phyloP scores from a whole-genome alignment of 345 rosid genomes.

The Cochlearia excelsa region DNA sequence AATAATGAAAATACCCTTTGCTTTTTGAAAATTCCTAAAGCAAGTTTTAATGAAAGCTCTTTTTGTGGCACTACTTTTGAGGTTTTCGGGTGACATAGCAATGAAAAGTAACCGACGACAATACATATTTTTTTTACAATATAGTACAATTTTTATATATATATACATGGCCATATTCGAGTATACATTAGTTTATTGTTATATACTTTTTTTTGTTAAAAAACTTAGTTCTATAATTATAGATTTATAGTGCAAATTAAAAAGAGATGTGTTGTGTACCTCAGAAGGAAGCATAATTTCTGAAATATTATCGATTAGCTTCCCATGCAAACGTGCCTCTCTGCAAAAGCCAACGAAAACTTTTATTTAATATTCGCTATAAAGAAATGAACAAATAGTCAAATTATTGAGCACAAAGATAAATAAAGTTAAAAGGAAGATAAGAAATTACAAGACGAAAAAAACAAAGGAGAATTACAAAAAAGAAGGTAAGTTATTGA shows the following conservation, averaged over 20 bases:
- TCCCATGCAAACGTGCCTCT: conserved; percentile 93
- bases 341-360: conserved; percentile 54
- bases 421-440: conserved; percentile 37
- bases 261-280: conserved; percentile 49
- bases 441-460: conserved; percentile 25
- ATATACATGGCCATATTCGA: neutral
- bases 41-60: conserved; percentile 39
- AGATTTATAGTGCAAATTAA: neutral
- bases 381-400: conserved; percentile 20
- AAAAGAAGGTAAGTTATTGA: too few species aligned
- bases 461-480: too few species aligned
- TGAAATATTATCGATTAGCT: conserved; percentile 53
- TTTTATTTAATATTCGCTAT: conserved; percentile 43
- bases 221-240: neutral
- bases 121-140: too few species aligned
- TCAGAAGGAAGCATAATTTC: conserved; percentile 63
- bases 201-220: too few species aligned
- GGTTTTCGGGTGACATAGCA: conserved; percentile 28
- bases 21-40: conserved; percentile 36
- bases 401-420: conserved; percentile 23
- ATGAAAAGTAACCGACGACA: conserved; percentile 23
- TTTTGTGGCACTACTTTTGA: conserved; percentile 38
- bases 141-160: neutral
- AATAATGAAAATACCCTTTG: conserved; percentile 36
- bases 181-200: neutral